Base-by-base conservation (phyloP, 495 filamentous ascomycete genomes). In the Podospora pseudopauciseta region DNA sequence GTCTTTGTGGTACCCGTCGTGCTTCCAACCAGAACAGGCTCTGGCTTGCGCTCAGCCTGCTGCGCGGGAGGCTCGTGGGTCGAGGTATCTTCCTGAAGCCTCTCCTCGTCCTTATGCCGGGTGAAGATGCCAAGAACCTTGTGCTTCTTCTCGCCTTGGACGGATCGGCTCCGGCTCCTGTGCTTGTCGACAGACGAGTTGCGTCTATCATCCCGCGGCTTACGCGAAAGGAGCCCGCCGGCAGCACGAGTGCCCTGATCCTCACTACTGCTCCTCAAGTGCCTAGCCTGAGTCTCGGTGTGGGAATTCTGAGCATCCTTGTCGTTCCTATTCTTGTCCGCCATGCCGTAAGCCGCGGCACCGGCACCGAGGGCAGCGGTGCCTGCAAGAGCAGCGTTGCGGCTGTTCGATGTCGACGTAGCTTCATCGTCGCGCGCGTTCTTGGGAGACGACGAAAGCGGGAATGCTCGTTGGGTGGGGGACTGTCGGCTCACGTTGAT, bases 41-140 rank as follows among this genome's bases (percentile, higher is more conserved):
- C 65, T 2, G 67, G 63, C 5, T 49, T 62, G 0, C 39, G 9
- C 39, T 69, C 67, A 11, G 60, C 56, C 5, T 66, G 68, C 53
- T 66, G 67, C 18, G 30, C 32, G 57, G 67, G 71, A 16, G 64
- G 65, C 64, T 74, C 73, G 3, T 16, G 3, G 5, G 34, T 34
- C 6, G 67, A 30, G 1, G 63, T 63, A 11, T 67, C 62, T 34
- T 73, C 61, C 20, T 26, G 55, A 4, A 67, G 67, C 39, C 72
- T 69, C 27, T 73, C 70, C 27, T 73, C 70, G 23, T 73, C 72
- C 64, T 79, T 78, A 60, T 72, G 66, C 19, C 75, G 68, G 34
- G 74, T 70, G 72, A 80, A 80, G 23, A 80, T 64, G 53, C 73
- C 65, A 13, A 72, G 64, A 6, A 80, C 65, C 23, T 63, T 61